Percentiles rank a stretch among this genome's conserved stretches.
These are phyloP conservation scores for Conoideocrella luteorostrata DNA, from an alignment of 2,329 filamentous ascomycete genomes.

Conservation along the genomic window DNA sequence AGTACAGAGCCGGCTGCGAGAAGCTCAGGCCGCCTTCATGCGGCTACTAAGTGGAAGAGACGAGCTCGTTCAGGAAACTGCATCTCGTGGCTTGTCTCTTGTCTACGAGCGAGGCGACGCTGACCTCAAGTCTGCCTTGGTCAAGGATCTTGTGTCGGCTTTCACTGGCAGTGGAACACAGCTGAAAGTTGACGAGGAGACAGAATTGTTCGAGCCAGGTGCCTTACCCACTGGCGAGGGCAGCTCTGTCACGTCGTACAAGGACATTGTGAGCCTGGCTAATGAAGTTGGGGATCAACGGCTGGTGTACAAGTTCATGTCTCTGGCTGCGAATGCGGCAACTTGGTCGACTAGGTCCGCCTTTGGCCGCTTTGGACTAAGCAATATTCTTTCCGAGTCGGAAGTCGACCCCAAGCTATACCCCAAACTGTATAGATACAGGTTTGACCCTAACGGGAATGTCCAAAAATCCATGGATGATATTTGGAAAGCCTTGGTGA, in stretches of 20 bases:
- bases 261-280: constrained; percentile 93
- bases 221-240: constrained; percentile 86
- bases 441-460: constrained; percentile 90
- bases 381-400: constrained; percentile 84
- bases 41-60: constrained; percentile 80
- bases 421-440: constrained; percentile 87
- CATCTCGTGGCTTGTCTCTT: constrained; percentile 81
- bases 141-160: constrained; percentile 79
- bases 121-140: constrained; percentile 71
- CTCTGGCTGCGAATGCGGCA: constrained; percentile 86
- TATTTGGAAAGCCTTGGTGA: constrained; percentile 95
- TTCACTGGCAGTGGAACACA: constrained; percentile 73
- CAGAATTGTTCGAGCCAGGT: constrained; percentile 87
- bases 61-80: constrained; percentile 91
- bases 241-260: constrained; percentile 87
- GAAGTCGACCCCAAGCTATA: constrained; percentile 88
- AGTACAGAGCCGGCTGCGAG: constrained; percentile 66
- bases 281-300: constrained; percentile 94
- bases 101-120: constrained; percentile 91
- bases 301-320: constrained; percentile 98
- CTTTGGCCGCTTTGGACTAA: constrained; percentile 89
- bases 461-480: constrained; percentile 95
- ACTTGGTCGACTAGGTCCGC: constrained; percentile 97
- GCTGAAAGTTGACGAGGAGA: constrained; percentile 83
- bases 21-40: constrained; percentile 84